Conservation (phyloP, 768 basidiomycete species). For the Hortiboletus campestris region DNA sequence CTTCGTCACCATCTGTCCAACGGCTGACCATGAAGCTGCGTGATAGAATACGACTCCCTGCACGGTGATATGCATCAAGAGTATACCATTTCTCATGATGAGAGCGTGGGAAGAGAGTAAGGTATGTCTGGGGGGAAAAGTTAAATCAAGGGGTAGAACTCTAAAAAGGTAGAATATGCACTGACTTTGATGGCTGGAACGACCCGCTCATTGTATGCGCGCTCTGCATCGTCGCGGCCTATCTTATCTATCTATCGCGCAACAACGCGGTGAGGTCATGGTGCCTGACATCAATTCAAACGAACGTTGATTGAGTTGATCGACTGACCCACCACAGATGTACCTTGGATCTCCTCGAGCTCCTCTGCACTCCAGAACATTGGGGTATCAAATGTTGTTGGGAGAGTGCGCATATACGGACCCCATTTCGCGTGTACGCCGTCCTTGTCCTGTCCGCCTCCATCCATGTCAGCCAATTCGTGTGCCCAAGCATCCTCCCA, state of each 20-base stretch:
- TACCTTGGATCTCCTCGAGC: conserved; percentile 72
- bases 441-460: background rate
- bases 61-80: conserved; percentile 75
- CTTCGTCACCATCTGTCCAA: conserved; percentile 42
- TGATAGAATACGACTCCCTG: conserved; percentile 90
- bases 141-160: background rate
- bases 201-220: conserved; percentile 64
- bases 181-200: conserved; percentile 69
- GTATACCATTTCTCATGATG: conserved; percentile 53
- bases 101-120: conserved; percentile 65
- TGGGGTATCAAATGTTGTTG: conserved; percentile 75
- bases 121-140: conserved; percentile 48
- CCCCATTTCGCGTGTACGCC: conserved; percentile 18
- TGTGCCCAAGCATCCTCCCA: conserved; percentile 77
- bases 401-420: conserved; percentile 46
- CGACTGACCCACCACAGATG: conserved; percentile 78
- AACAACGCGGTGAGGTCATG: background rate
- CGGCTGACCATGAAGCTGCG: conserved; percentile 85
- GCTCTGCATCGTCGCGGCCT: conserved; percentile 79
- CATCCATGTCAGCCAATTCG: conserved; percentile 50
- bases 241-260: conserved; percentile 62
- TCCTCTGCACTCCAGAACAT: conserved; percentile 91
- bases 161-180: background rate
- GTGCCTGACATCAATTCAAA: background rate
- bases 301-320: background rate